Evolutionary conservation across 768 basidiomycete species (phyloP), one percentile per base, ranked within the genome.

Genomic region (Phlebiopsis flavidoalba): DNA sequence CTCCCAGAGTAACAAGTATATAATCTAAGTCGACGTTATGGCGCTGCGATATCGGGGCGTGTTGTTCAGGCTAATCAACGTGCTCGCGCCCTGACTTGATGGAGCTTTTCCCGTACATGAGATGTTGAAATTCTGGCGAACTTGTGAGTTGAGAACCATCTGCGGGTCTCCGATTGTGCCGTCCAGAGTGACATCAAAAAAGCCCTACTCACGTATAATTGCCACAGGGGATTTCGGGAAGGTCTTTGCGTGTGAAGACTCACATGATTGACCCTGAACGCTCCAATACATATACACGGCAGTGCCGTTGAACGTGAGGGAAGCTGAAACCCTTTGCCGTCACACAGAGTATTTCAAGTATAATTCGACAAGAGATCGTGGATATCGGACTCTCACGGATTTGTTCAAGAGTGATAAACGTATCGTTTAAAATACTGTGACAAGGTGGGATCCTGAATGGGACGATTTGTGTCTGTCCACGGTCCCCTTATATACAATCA

Each of bases 21-120:
- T 60, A 60, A 48, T 60, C 59, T 8, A 60, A 12, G 26, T 60
- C 59, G 5, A 60, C 59, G 36, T n/a, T 36, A 60, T 1, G 59
- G 52, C 47, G 26, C 21, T 33, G 46, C 26, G 46, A 37, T 46
- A 22, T 17, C 40, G n/a, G 40, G 8, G 40, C 17, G 40, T 12
- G 35, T 54, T 54, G 33, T 48, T 3, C 17, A 60, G 36, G 5
- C 31, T 40, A 43, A 60, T 8, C 17, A 47, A 43, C n/a, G 35
- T 60, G 59, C 36, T 54, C n/a, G n/a, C n/a, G n/a, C n/a, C 35
- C 11, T 46, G 15, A 3, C 19, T 5, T 17, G 10, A 60, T 15
- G 8, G 35, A 31, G 6, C n/a, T 33, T 14, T 46, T 21, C n/a
- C 33, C 43, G 52, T 54, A 60, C 45, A 60, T 15, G 11, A 22